phyloP scores from a whole-genome alignment of 257 asterid species.

The Solanum paucissectum region DNA sequence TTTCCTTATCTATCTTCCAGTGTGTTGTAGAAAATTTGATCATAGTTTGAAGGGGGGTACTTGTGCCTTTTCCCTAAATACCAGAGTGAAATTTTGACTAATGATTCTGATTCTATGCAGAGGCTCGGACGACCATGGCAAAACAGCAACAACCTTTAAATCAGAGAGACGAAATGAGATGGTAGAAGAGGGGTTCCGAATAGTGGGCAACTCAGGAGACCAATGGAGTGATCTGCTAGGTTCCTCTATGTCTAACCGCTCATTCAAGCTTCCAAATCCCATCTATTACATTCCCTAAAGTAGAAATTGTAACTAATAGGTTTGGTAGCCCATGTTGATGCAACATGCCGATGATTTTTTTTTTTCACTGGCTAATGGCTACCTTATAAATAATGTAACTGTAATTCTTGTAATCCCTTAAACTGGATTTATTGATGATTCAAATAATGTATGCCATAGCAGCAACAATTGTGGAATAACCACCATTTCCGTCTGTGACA shows the following conservation, averaged over 20 bases:
- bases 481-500: background rate
- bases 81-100: background rate
- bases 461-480: background rate
- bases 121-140: constrained; percentile 39
- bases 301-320: background rate
- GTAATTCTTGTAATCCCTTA: background rate
- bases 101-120: constrained; percentile 17
- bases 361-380: background rate
- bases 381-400: background rate
- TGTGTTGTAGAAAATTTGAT: background rate
- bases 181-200: constrained; percentile 49
- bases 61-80: background rate
- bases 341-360: background rate
- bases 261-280: constrained; percentile 81
- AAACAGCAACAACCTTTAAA: constrained; percentile 41
- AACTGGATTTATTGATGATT: background rate
- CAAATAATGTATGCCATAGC: background rate
- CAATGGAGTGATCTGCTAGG: constrained; percentile 86
- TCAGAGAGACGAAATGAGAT: constrained; percentile 55
- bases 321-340: background rate
- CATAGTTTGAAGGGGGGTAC: background rate
- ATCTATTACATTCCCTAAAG: constrained; percentile 56
- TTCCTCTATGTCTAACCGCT: constrained; percentile 36
- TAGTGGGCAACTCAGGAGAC: constrained; percentile 66
- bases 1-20: too few species aligned